Base-by-base conservation (phyloP, 2,329 filamentous ascomycete genomes). In the Pestalotiopsis sp. region DNA sequence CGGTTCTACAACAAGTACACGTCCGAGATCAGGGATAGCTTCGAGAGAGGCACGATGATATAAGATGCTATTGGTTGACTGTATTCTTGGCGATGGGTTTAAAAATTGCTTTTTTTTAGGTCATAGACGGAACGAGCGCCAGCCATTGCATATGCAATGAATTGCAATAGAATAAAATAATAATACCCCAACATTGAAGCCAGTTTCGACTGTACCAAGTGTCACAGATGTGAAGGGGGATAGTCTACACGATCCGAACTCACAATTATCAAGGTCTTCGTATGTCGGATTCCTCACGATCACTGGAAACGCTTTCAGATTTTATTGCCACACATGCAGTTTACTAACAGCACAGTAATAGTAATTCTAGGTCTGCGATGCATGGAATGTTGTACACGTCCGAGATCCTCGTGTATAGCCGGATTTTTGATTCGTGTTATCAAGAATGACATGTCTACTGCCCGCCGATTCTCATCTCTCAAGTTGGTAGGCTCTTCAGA, bases 1-100 rank as follows among this genome's bases (percentile, higher is more conserved):
- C 87, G 96, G 73, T 99, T 98, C 84, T 99, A 99, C 83, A 96
- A 99, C 84, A 97, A 97, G 85, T 99, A 99, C 81, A 99, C 96
- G 60, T 90, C 93, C 39, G 96, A 99, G 80, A 98, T 99, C 75
- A 87, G 96, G 78, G 96, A 99, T 78, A 98, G 93, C 81, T 99
- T 99, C 79, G 96, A 99, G 87, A 89, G 96, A 72, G 96, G 96
- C 20, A 98, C 96, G 3, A 97, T 97, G 88, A 96, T 98, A 79
- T 98, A 61, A 36, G 14, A 27, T 27, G 27, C 27, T 27, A 27
- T 27, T 5, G 6, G 59, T 13, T 61, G 11, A 2, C 6, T 20
- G 59, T 20, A 62, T 12, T 62, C 4, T 4, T 38, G n/a, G 17
- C 17, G 23, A 13, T 59, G 23, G 27, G 31, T 59, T 3, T 6